phyloP scores from a whole-genome alignment of 352 stramenopile species.

The Saprolegnia parasitica region DNA sequence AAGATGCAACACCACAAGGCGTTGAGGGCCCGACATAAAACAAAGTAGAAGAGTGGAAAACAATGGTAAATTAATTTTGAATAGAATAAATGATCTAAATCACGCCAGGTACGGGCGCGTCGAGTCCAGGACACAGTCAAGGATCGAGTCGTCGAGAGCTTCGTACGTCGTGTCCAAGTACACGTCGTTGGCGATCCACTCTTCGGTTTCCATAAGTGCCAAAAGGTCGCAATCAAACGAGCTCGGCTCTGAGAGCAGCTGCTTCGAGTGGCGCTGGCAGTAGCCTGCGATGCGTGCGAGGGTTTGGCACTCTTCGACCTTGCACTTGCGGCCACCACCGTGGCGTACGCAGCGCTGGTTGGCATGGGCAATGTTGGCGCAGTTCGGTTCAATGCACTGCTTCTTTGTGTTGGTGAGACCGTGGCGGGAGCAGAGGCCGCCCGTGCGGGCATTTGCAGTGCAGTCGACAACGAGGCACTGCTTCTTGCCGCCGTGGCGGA shows the following conservation, averaged over 20 bases:
- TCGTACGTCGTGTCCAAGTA: slow-evolving; percentile 9
- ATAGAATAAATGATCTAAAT: not conserved
- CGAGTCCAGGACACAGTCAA: slow-evolving; percentile 7
- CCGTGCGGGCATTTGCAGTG: not conserved
- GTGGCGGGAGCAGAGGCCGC: slow-evolving; percentile 18
- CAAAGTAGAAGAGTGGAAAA: no score
- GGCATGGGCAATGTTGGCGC: slow-evolving; percentile 27
- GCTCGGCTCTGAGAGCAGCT: not conserved
- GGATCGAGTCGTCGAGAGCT: slow-evolving; percentile 7
- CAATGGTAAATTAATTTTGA: slow-evolving; percentile 1
- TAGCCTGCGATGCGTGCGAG: slow-evolving; percentile 26
- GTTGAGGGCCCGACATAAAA: no score
- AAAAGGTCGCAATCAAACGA: not conserved
- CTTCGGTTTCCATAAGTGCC: slow-evolving; percentile 2
- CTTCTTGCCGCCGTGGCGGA: slow-evolving; percentile 17
- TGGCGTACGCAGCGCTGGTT: slow-evolving; percentile 26
- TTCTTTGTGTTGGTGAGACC: not conserved
- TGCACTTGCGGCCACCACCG: slow-evolving; percentile 26
- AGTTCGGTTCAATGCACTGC: slow-evolving; percentile 4
- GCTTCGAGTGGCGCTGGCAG: slow-evolving; percentile 23
- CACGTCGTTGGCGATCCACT: slow-evolving; percentile 12
- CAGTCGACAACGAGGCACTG: slow-evolving; percentile 16
- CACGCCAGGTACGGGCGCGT: not conserved
- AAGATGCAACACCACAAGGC: no score
- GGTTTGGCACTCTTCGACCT: slow-evolving; percentile 25